These are phyloP conservation scores for Strigomonas culicis DNA, from an alignment of 208 protist genomes.

Conservation along the genomic window DNA sequence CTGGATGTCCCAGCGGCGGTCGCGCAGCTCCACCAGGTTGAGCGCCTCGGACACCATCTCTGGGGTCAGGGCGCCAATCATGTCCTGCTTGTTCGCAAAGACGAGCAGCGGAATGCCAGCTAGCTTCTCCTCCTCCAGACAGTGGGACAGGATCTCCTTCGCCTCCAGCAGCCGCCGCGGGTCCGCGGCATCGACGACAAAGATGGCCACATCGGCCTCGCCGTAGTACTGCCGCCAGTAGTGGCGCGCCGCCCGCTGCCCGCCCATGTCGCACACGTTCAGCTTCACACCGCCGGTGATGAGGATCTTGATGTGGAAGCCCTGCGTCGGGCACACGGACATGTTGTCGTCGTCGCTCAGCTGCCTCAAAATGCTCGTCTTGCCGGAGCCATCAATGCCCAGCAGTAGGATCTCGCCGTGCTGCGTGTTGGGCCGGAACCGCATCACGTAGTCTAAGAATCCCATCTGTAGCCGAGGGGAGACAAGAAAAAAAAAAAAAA, in stretches of 20 bases:
- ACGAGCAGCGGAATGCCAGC: constrained; percentile 91
- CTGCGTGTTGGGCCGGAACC: constrained; percentile 74
- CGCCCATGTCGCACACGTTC: constrained; percentile 98
- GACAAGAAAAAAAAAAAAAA: constrained; percentile 17
- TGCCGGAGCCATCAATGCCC: constrained; percentile 97
- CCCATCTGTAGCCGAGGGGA: constrained; percentile 52
- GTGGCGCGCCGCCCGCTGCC: constrained; percentile 90
- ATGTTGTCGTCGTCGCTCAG: constrained; percentile 92
- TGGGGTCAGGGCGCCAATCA: constrained; percentile 78
- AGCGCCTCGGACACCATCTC: constrained; percentile 71
- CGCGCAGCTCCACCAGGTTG: constrained; percentile 70
- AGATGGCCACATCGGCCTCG: constrained; percentile 91
- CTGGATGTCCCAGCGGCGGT: constrained; percentile 93
- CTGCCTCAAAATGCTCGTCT: constrained; percentile 95
- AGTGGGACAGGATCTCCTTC: constrained; percentile 72
- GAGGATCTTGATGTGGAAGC: constrained; percentile 98
- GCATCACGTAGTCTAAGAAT: constrained; percentile 88
- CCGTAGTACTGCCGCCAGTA: constrained; percentile 98
- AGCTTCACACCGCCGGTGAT: constrained; percentile 89
- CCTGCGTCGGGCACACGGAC: constrained; percentile 94
- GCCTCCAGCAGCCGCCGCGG: constrained; percentile 86
- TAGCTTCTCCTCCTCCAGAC: constrained; percentile 95
- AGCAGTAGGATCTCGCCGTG: constrained; percentile 91
- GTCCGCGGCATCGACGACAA: constrained; percentile 94
- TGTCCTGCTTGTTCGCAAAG: constrained; percentile 98